A percentile compares a stretch with the other conserved stretches of the same genome.
These are phyloP conservation scores for Mycena kentingensis DNA, from an alignment of 768 basidiomycete species.

Conservation along the genomic window DNA sequence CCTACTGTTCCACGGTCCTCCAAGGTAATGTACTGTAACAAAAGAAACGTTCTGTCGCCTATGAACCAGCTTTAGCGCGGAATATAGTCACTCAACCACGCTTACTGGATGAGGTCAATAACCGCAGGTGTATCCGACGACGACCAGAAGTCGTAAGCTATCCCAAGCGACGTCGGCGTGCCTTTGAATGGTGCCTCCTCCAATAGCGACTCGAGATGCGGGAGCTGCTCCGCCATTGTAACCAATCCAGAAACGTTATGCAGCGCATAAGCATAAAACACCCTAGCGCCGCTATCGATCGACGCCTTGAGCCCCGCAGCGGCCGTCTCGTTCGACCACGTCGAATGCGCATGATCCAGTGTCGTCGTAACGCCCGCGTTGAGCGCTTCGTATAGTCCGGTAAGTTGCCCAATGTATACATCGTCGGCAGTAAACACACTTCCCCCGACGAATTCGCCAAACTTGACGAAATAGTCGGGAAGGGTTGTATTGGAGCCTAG, in stretches of 20 bases:
- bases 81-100: too few relatives aligned
- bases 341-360: slow-evolving; percentile 13
- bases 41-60: too few relatives aligned
- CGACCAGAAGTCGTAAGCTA: too few relatives aligned
- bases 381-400: slow-evolving; percentile 9
- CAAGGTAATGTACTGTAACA: too few relatives aligned
- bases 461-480: slow-evolving; percentile 5
- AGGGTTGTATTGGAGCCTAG: slow-evolving; percentile 7
- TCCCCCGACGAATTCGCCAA: slow-evolving; percentile 1
- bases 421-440: slow-evolving; percentile 12
- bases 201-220: slow-evolving; percentile 10
- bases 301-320: slow-evolving; percentile 7
- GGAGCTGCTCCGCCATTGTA: slow-evolving; percentile 10
- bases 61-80: too few relatives aligned
- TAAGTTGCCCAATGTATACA: slow-evolving; percentile 9
- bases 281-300: slow-evolving; percentile 9
- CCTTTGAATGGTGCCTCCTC: too few relatives aligned
- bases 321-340: slow-evolving; percentile 9
- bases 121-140: too few relatives aligned
- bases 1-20: too few relatives aligned
- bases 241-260: too few relatives aligned
- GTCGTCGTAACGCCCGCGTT: slow-evolving; percentile 11
- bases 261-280: too few relatives aligned
- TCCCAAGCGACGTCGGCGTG: too few relatives aligned
- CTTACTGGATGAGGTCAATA: too few relatives aligned